Conservation (phyloP, 208 protist genomes). For the Leishmania mexicana region DNA sequence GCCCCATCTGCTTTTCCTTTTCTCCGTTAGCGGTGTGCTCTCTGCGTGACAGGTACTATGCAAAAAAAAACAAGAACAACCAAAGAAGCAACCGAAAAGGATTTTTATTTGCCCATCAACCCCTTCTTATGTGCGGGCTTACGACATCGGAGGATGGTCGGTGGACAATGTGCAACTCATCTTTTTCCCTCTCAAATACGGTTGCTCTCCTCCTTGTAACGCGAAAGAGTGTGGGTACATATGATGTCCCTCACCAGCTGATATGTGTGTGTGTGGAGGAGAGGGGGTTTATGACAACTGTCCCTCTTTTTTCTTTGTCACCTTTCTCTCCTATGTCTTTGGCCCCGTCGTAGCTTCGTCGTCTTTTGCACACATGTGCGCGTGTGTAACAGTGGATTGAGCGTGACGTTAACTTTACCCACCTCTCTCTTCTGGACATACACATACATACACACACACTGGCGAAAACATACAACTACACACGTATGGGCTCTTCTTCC, state of each 20-base stretch:
- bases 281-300: not conserved
- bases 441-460: not conserved
- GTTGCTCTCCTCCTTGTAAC: not conserved
- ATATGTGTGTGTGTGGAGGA: not conserved
- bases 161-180: not conserved
- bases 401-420: not conserved
- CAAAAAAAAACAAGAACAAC: not conserved
- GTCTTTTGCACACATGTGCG: not conserved
- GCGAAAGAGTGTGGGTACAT: not conserved
- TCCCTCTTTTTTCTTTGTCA: not conserved
- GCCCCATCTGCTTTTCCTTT: not conserved
- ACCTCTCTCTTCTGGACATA: not conserved
- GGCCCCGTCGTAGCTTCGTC: not conserved
- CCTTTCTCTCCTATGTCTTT: not conserved
- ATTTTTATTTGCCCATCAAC: not conserved
- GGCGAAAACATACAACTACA: not conserved
- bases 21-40: not conserved
- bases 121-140: not conserved
- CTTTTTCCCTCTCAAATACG: not conserved
- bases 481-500: conserved; percentile 11
- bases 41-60: not conserved
- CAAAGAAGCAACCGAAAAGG: not conserved
- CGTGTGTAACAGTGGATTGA: not conserved
- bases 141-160: not conserved
- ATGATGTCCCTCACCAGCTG: not conserved